Evolutionary conservation across 1,284 basidiomycete genomes (phyloP), one percentile per base, ranked within the genome.

Genomic region (Ustilago bromivora): DNA sequence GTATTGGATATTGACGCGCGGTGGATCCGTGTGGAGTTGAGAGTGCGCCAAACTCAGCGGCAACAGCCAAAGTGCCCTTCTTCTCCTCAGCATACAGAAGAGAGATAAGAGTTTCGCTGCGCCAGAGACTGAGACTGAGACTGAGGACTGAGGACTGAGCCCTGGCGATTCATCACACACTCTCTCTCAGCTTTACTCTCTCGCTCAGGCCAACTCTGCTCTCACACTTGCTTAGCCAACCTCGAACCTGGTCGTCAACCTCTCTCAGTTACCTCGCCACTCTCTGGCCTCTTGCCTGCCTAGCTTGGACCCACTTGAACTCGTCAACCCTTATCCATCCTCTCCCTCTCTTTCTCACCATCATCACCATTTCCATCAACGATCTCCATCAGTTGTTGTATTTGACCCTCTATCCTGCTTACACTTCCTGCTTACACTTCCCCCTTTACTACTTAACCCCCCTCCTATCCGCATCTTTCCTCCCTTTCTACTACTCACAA

Each of bases 21-120:
- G 68, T 73, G 71, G 71, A 73, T 67, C 58, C 49, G 53, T 73
- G 71, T 73, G 71, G 66, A 73, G 71, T 73, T 73, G 66, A 68
- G 19, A 38, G 47, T 54, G 34, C 41, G 28, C 47, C 4, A 53
- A 64, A 66, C 70, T 72, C 70, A 67, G 70, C 65, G 40, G 31
- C 34, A 32, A 17, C 54, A 3, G 23, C 3, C 55, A 57, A 36
- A 52, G 13, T 51, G 28, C 28, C 47, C 35, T 40, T 61, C 51
- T 59, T 46, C 4, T 12, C 5, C 43, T 35, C 49, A 62, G 55
- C 51, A 64, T 55, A 32, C 35, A 59, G 61, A 41, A 41, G 34
- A 56, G 56, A 41, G 52, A 68, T 55, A 60, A 49, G 52, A 36
- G 31, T 35, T 13, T 7, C 56, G 56, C 56, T 41, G 36, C 23